phyloP scores from a whole-genome alignment of 495 filamentous ascomycete genomes.

The Articulospora tetracladia region DNA sequence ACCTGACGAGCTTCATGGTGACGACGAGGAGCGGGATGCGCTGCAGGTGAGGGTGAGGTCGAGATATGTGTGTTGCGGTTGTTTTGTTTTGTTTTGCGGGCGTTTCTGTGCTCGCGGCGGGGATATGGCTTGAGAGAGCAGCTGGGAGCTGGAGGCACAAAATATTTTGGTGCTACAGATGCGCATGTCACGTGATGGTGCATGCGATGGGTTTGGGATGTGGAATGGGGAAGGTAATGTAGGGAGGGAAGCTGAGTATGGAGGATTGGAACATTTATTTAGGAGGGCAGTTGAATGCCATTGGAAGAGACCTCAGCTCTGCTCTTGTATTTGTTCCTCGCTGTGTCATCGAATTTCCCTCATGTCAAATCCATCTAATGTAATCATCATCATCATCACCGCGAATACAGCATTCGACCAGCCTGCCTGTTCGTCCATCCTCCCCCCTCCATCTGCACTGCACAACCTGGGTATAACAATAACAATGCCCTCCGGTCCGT shows the following conservation, averaged over 20 bases:
- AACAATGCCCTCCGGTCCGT: no score
- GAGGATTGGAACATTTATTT: no score
- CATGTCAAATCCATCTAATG: neutral
- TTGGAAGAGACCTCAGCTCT: neutral
- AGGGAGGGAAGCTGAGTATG: no score
- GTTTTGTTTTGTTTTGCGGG: neutral
- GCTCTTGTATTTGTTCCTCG: neutral
- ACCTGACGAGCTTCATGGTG: conserved; percentile 98
- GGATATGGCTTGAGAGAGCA: neutral
- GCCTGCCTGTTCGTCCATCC: neutral
- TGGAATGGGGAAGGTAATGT: no score
- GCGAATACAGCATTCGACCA: neutral
- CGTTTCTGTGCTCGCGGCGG: neutral
- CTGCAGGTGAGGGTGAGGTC: neutral
- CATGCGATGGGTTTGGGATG: neutral
- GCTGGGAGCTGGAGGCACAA: neutral
- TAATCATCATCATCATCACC: no score
- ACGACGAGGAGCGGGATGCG: no score
- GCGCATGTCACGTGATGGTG: neutral
- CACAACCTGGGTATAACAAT: conserved; percentile 15
- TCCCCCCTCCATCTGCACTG: neutral
- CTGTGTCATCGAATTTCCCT: neutral
- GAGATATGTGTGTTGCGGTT: neutral
- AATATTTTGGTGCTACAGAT: neutral
- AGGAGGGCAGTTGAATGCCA: neutral